Percentiles rank a stretch among this genome's conserved stretches.
Evolutionary conservation across 306 rosid species (phyloP).

Genomic region (Cucurbita argyrosperma): DNA sequence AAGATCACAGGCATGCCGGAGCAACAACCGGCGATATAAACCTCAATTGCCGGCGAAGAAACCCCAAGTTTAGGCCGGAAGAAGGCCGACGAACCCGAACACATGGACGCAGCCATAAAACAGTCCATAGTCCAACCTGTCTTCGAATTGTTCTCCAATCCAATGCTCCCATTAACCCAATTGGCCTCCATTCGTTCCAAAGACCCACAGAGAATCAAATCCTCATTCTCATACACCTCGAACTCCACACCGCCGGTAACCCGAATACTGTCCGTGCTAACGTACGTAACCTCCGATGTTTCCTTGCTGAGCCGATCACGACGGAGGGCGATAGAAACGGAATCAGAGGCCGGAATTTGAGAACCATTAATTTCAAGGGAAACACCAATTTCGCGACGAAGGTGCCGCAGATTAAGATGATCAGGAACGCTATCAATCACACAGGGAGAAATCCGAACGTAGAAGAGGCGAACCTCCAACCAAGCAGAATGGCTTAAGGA

Average conservation of each 20-base stretch:
- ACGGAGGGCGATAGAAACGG: conserved; percentile 39
- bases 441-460: conserved; percentile 55
- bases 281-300: conserved; percentile 69
- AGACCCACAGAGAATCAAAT: conserved; percentile 58
- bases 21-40: conserved; percentile 75
- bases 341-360: conserved; percentile 26
- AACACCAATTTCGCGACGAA: conserved; percentile 47
- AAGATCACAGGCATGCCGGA: conserved; percentile 68
- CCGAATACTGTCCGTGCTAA: conserved; percentile 67
- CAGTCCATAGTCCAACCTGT: conserved; percentile 71
- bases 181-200: conserved; percentile 53
- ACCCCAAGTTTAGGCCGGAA: conserved; percentile 60
- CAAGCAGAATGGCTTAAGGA: conserved; percentile 35
- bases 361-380: conserved; percentile 48
- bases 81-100: conserved; percentile 51
- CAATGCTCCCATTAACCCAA: conserved; percentile 32
- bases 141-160: conserved; percentile 25
- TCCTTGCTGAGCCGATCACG: conserved; percentile 54
- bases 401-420: conserved; percentile 41
- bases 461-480: conserved; percentile 52
- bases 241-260: conserved; percentile 53
- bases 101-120: conserved; percentile 38
- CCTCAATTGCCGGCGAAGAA: conserved; percentile 61
- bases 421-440: conserved; percentile 43
- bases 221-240: conserved; percentile 69